Conservation (phyloP, 352 stramenopile genomes). For the Phytophthora colocasiae region DNA sequence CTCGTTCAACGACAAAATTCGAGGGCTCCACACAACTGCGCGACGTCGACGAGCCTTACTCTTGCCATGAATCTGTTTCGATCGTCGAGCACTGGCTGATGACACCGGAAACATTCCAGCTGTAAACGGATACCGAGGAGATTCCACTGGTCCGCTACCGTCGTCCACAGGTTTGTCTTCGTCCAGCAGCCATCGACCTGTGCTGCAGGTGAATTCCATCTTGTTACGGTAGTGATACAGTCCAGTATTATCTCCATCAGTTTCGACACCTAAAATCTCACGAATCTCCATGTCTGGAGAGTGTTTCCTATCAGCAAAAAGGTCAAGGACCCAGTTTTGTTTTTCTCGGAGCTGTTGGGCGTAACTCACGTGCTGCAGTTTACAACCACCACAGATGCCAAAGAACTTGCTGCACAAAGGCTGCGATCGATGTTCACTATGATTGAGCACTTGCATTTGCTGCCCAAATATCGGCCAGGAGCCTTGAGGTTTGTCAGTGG, state of each 20-base stretch:
- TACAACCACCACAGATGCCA: slow-evolving; percentile 71
- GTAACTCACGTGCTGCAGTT: slow-evolving; percentile 72
- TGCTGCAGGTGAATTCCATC: slow-evolving; percentile 86
- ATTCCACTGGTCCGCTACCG: not conserved
- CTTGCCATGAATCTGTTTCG: slow-evolving; percentile 42
- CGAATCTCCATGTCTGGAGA: slow-evolving; percentile 48
- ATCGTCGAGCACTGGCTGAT: slow-evolving; percentile 52
- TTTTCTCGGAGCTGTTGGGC: slow-evolving; percentile 67
- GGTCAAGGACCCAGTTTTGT: slow-evolving; percentile 50
- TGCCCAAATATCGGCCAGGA: slow-evolving; percentile 52
- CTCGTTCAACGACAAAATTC: slow-evolving; percentile 69
- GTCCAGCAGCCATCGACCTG: slow-evolving; percentile 68
- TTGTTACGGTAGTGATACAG: slow-evolving; percentile 82
- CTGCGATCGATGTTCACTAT: slow-evolving; percentile 45
- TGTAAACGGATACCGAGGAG: slow-evolving; percentile 50
- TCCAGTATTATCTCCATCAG: not conserved
- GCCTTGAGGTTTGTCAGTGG: slow-evolving; percentile 8
- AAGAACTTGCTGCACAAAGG: slow-evolving; percentile 69
- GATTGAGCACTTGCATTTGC: slow-evolving; percentile 25
- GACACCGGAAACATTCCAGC: slow-evolving; percentile 76
- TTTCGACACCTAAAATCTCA: slow-evolving; percentile 46
- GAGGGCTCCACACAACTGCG: slow-evolving; percentile 56
- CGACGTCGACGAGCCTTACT: slow-evolving; percentile 36
- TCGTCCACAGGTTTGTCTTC: slow-evolving; percentile 41
- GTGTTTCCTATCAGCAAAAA: slow-evolving; percentile 39